Evolutionary conservation across 2,329 filamentous ascomycete genomes (phyloP).

Genomic region (Pyrenochaeta sp.): DNA sequence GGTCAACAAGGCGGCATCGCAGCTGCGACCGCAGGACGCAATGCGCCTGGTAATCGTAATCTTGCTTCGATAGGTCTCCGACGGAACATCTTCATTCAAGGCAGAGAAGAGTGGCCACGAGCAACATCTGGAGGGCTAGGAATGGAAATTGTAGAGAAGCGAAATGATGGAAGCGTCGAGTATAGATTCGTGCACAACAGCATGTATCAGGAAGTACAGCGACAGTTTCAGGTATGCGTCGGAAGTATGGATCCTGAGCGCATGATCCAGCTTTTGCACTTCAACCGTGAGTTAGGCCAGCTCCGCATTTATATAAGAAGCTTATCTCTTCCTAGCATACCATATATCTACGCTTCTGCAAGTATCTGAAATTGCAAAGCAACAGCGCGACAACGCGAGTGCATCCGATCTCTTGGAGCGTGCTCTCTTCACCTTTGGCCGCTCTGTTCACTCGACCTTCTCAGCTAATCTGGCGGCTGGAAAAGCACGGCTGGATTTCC

Average conservation of each 20-base stretch:
- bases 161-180: conserved; percentile 67
- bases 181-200: conserved; percentile 81
- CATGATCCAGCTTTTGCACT: conserved; percentile 77
- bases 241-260: conserved; percentile 83
- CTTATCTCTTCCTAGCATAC: conserved; percentile 67
- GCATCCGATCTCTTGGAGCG: conserved; percentile 89
- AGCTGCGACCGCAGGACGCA: conserved; percentile 63
- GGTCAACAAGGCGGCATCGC: conserved; percentile 67
- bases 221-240: conserved; percentile 80
- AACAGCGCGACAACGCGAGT: conserved; percentile 86
- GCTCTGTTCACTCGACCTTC: conserved; percentile 85
- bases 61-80: conserved; percentile 76
- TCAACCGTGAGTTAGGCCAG: conserved; percentile 61
- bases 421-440: conserved; percentile 91
- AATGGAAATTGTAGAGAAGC: conserved; percentile 74
- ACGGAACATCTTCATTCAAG: conserved; percentile 84
- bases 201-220: conserved; percentile 77
- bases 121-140: conserved; percentile 81
- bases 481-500: conserved; percentile 81
- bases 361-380: conserved; percentile 89
- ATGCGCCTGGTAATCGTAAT: conserved; percentile 65
- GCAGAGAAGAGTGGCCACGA: conserved; percentile 86
- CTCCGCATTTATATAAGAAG: not conserved
- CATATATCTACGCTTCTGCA: conserved; percentile 94
- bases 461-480: conserved; percentile 77